Evolutionary conservation across 2,329 filamentous ascomycete genomes (phyloP).

Genomic region (Fonsecaea multimorphosa): DNA sequence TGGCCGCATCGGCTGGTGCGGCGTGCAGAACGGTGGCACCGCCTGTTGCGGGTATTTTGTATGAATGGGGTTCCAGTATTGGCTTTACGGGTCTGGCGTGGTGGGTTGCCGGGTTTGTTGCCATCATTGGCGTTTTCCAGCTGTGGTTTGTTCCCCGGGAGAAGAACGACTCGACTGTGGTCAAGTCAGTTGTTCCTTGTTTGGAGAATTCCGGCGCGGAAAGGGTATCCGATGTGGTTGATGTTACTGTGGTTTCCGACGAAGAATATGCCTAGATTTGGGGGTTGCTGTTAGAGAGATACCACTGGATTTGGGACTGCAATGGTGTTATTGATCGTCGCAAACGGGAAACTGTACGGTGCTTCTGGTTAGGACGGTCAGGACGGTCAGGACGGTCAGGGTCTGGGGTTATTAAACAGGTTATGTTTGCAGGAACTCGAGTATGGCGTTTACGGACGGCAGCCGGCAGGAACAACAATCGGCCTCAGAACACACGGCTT

Average conservation of each 20-base stretch:
- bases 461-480: not conserved
- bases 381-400: too few species aligned
- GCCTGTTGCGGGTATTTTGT: slow-evolving; percentile 70
- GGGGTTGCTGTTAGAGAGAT: not conserved
- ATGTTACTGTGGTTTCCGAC: slow-evolving; percentile 35
- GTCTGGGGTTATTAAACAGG: not conserved
- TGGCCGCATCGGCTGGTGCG: slow-evolving; percentile 74
- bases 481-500: not conserved
- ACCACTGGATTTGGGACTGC: too few species aligned
- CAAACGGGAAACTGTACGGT: too few species aligned
- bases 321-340: too few species aligned
- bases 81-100: slow-evolving; percentile 67
- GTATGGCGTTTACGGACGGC: not conserved
- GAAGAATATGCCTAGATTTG: slow-evolving; percentile 6
- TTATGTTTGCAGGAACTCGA: not conserved
- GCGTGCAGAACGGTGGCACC: slow-evolving; percentile 72
- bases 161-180: slow-evolving; percentile 49
- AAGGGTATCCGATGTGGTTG: slow-evolving; percentile 36
- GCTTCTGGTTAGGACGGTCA: too few species aligned
- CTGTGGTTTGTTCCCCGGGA: slow-evolving; percentile 61
- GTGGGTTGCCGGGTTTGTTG: slow-evolving; percentile 65
- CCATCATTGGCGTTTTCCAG: slow-evolving; percentile 62
- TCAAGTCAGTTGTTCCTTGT: slow-evolving; percentile 46
- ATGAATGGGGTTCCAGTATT: slow-evolving; percentile 64
- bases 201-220: slow-evolving; percentile 30